phyloP scores from a whole-genome alignment of 306 rosid genomes.

The Acacia melanoxylon region DNA sequence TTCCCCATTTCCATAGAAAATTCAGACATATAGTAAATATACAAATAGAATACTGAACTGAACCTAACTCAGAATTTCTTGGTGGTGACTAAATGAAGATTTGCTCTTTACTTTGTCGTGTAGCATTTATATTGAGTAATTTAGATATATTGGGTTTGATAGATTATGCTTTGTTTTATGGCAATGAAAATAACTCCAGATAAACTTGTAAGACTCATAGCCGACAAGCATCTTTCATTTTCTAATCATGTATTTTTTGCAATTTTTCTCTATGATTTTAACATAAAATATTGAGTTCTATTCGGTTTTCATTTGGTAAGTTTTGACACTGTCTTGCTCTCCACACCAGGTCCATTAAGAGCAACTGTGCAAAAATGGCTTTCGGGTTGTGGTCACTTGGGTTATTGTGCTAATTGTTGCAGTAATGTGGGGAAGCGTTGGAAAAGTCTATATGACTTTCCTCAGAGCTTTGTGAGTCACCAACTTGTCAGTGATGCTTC shows the following conservation, averaged over 20 bases:
- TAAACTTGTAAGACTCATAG: neutral
- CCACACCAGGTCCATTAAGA: slow-evolving; percentile 67
- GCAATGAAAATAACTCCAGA: neutral
- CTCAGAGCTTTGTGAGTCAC: slow-evolving; percentile 54
- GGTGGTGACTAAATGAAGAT: no score
- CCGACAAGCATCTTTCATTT: neutral
- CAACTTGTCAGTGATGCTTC: slow-evolving; percentile 36
- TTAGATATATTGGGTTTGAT: slow-evolving; percentile 18
- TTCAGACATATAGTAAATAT: no score
- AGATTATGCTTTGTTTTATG: slow-evolving; percentile 17
- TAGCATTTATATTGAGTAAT: neutral
- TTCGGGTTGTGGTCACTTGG: slow-evolving; percentile 66
- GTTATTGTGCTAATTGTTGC: slow-evolving; percentile 54
- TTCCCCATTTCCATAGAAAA: no score
- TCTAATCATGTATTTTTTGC: neutral
- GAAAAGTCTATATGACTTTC: slow-evolving; percentile 66
- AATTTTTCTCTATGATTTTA: neutral
- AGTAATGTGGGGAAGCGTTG: slow-evolving; percentile 50
- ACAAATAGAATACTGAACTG: no score
- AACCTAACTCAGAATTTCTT: no score
- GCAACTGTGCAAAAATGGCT: slow-evolving; percentile 68
- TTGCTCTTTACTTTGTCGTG: neutral
- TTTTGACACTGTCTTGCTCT: slow-evolving; percentile 32
- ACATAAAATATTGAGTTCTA: slow-evolving; percentile 14
- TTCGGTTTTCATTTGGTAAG: slow-evolving; percentile 28